Percentiles rank a stretch among this genome's conserved stretches.
Conservation (phyloP, 371 early-diverging fungal species). For the Synchytrium microbalum region DNA sequence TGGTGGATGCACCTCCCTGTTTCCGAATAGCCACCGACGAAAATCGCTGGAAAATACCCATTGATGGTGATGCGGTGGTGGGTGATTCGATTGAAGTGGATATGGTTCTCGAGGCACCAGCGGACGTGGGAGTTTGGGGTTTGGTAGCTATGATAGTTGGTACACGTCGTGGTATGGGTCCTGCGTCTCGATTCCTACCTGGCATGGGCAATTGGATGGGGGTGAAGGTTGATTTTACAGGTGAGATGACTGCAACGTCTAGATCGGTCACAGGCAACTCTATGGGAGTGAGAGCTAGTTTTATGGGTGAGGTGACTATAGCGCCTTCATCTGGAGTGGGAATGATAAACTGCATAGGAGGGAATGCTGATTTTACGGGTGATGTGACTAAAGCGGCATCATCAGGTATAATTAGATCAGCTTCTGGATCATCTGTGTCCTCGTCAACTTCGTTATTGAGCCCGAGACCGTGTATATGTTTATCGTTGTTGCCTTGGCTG, state of each 20-base stretch:
- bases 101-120: background rate
- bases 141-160: background rate
- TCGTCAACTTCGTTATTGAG: background rate
- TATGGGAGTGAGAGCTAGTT: background rate
- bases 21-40: background rate
- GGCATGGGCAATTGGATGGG: background rate
- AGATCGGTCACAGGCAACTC: background rate
- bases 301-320: background rate
- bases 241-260: background rate
- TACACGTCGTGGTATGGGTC: background rate
- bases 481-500: background rate
- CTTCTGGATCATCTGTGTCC: background rate
- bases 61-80: slow-evolving; percentile 10
- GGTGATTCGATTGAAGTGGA: too few relatives aligned
- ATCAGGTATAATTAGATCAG: background rate
- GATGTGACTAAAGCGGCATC: background rate
- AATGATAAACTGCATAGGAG: background rate
- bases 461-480: background rate
- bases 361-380: background rate
- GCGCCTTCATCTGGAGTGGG: background rate
- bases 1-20: background rate
- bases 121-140: background rate
- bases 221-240: too few relatives aligned
- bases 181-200: background rate
- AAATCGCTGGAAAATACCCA: slow-evolving; percentile 2